A percentile compares a stretch with the other conserved stretches of the same genome.
phyloP scores from a whole-genome alignment of 2,329 filamentous ascomycete species.

The Dichotomopilus funicola region DNA sequence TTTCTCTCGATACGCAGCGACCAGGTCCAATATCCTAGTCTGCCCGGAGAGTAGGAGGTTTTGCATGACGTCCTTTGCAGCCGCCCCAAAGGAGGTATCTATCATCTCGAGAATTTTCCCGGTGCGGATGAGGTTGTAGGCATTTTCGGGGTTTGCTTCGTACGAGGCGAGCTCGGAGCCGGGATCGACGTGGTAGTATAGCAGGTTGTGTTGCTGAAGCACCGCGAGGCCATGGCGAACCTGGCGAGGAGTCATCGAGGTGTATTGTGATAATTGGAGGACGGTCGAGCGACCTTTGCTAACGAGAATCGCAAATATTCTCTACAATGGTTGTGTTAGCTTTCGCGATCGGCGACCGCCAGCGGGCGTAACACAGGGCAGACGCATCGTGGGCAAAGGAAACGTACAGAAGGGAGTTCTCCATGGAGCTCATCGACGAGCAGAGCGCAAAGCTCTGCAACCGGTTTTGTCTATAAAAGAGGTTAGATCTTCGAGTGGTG shows the following conservation, averaged over 20 bases:
- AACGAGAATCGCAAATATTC: constrained; percentile 74
- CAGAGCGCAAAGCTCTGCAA: constrained; percentile 82
- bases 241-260: constrained; percentile 65
- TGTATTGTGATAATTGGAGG: constrained; percentile 61
- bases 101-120: constrained; percentile 76
- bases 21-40: constrained; percentile 63
- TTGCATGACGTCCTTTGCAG: constrained; percentile 67
- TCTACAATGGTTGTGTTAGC: constrained; percentile 44
- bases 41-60: constrained; percentile 72
- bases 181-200: constrained; percentile 63
- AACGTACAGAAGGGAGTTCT: constrained; percentile 80
- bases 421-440: constrained; percentile 86
- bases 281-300: constrained; percentile 72
- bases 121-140: constrained; percentile 74
- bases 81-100: constrained; percentile 65
- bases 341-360: background rate
- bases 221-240: constrained; percentile 76
- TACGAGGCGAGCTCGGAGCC: constrained; percentile 65
- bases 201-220: constrained; percentile 80
- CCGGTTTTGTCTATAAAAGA: constrained; percentile 56
- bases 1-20: constrained; percentile 50
- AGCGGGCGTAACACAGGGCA: background rate
- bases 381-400: background rate
- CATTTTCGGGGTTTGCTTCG: constrained; percentile 72
- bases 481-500: constrained; percentile 21